Evolutionary conservation across 306 rosid species (phyloP).

Genomic region (Vigna reflexopilosa): DNA sequence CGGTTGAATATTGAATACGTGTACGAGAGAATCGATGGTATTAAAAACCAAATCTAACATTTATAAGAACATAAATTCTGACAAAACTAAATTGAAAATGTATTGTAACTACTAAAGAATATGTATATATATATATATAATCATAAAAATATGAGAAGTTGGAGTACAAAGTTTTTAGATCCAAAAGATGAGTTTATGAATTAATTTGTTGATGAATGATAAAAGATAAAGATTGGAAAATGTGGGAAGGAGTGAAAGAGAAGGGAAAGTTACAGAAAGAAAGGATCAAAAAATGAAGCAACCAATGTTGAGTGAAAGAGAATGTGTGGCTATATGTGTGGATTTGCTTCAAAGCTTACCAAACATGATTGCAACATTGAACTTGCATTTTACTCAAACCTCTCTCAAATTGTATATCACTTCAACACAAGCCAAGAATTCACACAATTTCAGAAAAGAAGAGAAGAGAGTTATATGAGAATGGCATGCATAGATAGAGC

Average conservation of each 20-base stretch:
- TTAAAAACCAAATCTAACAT: too few relatives aligned
- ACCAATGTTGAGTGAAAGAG: constrained; percentile 42
- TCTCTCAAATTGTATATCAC: constrained; percentile 36
- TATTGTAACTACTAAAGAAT: too few relatives aligned
- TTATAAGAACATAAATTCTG: too few relatives aligned
- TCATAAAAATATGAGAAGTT: background rate
- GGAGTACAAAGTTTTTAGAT: background rate
- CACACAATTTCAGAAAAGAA: constrained; percentile 31
- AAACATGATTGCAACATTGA: constrained; percentile 67
- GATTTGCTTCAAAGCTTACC: constrained; percentile 67
- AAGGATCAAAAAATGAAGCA: background rate
- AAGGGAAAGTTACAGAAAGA: constrained; percentile 37
- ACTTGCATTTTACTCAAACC: constrained; percentile 71
- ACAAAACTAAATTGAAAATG: too few relatives aligned
- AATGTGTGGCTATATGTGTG: background rate
- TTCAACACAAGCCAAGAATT: constrained; percentile 30
- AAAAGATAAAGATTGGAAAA: background rate
- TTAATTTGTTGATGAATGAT: background rate
- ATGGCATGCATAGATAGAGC: constrained; percentile 87
- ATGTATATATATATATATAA: too few relatives aligned
- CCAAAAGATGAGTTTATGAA: background rate
- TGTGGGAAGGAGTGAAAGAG: constrained; percentile 10
- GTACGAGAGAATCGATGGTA: too few relatives aligned
- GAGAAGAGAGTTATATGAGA: constrained; percentile 29
- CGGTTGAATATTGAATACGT: too few relatives aligned